These are phyloP conservation scores for Nemophila menziesii DNA, from an alignment of 257 asterid species.

Conservation along the genomic window DNA sequence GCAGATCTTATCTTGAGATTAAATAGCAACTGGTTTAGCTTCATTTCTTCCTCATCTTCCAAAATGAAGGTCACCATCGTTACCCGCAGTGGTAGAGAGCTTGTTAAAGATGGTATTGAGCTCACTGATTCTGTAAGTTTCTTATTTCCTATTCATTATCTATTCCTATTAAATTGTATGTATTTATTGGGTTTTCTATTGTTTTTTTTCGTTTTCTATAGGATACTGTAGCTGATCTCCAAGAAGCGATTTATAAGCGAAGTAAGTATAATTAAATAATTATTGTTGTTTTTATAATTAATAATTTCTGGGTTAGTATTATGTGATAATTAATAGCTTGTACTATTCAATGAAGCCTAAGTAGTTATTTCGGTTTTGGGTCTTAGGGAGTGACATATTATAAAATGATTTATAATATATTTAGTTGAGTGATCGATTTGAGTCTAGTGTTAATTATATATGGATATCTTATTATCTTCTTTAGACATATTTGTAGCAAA, in stretches of 20 bases:
- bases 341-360: too few relatives aligned
- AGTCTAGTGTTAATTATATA: neutral
- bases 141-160: too few relatives aligned
- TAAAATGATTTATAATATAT: too few relatives aligned
- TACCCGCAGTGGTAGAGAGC: slow-evolving; percentile 83
- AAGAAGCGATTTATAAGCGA: slow-evolving; percentile 67
- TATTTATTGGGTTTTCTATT: slow-evolving; percentile 6
- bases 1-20: slow-evolving; percentile 15
- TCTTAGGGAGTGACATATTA: too few relatives aligned
- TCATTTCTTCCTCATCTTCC: neutral
- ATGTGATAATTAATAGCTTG: neutral
- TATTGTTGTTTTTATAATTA: neutral
- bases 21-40: neutral
- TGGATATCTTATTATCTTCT: neutral
- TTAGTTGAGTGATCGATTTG: neutral
- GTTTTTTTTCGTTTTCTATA: slow-evolving; percentile 24
- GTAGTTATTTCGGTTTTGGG: too few relatives aligned
- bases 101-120: slow-evolving; percentile 73
- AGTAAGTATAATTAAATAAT: slow-evolving; percentile 36
- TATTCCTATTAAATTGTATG: slow-evolving; percentile 14
- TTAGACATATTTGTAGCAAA: neutral
- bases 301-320: neutral
- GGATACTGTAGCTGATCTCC: slow-evolving; percentile 94
- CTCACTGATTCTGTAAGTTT: slow-evolving; percentile 54
- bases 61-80: slow-evolving; percentile 66